These are phyloP conservation scores for Trichoderma gracile DNA, from an alignment of 2,329 filamentous ascomycete species.

Conservation along the genomic window DNA sequence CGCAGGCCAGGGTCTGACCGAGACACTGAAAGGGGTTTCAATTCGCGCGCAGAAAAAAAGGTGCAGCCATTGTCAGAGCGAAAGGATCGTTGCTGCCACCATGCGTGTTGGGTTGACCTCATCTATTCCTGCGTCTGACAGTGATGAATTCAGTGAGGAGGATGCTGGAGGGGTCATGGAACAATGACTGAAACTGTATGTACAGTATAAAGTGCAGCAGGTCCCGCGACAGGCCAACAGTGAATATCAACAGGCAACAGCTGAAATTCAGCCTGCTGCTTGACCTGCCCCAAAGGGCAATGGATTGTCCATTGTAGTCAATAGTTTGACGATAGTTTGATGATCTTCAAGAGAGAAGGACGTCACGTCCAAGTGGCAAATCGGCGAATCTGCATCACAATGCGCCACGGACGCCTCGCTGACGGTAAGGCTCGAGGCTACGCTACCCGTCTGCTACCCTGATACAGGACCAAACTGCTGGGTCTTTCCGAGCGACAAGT, in stretches of 20 bases:
- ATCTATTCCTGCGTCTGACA: neutral
- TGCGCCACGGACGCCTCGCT: slow-evolving; percentile 5
- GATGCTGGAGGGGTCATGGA: no score
- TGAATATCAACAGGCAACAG: neutral
- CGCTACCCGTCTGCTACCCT: slow-evolving; percentile 8
- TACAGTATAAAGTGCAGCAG: neutral
- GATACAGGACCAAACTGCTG: neutral
- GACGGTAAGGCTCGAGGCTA: neutral
- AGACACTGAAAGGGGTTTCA: neutral
- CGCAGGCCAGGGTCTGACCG: neutral
- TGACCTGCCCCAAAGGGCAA: neutral
- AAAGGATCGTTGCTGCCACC: neutral
- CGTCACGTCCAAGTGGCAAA: slow-evolving; percentile 12
- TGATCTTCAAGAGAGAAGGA: neutral
- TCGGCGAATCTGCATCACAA: neutral
- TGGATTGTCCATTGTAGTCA: neutral
- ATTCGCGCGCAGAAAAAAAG: neutral
- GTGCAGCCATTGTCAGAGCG: neutral
- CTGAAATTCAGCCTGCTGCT: neutral
- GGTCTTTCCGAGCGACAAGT: neutral
- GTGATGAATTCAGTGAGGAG: neutral
- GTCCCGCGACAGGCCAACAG: neutral
- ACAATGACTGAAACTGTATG: neutral
- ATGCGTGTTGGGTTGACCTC: neutral
- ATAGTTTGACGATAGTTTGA: neutral